Percentiles rank a stretch among this genome's conserved stretches.
phyloP scores from a whole-genome alignment of 345 rosid genomes.

The Camelina laxa region DNA sequence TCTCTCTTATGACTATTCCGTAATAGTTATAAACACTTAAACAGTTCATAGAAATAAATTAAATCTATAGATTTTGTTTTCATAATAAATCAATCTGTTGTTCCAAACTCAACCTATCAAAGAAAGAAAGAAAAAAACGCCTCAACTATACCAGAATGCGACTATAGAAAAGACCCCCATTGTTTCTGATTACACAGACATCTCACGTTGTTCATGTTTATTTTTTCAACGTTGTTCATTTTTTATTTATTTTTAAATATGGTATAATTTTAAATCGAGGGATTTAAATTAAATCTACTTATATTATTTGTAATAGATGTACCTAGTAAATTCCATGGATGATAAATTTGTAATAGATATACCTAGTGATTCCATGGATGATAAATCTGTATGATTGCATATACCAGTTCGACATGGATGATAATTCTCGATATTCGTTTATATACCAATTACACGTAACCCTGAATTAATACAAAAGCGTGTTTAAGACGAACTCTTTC shows the following conservation, averaged over 20 bases:
- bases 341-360: neutral
- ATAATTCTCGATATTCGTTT: too few species aligned
- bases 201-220: conserved; percentile 31
- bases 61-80: neutral
- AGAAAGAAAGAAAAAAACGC: neutral
- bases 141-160: conserved; percentile 15
- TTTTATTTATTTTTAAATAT: neutral
- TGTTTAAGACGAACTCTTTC: too few species aligned
- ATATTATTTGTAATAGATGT: neutral
- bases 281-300: neutral
- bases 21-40: conserved; percentile 18
- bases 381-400: neutral
- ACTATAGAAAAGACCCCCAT: conserved; percentile 33
- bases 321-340: neutral
- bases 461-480: neutral
- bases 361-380: neutral
- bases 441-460: neutral
- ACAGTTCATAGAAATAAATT: conserved; percentile 16
- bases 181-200: conserved; percentile 43
- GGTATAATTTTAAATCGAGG: neutral
- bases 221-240: neutral
- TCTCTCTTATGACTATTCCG: conserved; percentile 15
- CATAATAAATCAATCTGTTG: neutral
- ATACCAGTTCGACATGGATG: too few species aligned
- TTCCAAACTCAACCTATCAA: conserved; percentile 30